Base-by-base conservation (phyloP, 2,329 filamentous ascomycete species). In the Ascochyta pisi region DNA sequence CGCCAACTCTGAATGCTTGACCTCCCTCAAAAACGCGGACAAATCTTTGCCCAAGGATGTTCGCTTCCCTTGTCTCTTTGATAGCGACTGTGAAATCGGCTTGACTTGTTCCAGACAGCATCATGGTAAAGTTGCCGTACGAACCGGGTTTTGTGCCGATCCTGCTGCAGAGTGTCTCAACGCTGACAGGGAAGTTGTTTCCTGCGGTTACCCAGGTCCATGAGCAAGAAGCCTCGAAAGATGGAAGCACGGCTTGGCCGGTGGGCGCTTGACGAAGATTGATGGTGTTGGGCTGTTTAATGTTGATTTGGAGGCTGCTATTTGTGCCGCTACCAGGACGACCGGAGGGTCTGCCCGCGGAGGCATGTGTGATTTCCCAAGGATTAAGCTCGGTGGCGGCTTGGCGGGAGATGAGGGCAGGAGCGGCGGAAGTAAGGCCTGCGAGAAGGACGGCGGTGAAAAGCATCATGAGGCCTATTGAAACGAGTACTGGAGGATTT, bases 111-210 rank as follows among this genome's bases (percentile, higher is more conserved):
- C 51, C 51, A 40, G 39, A 39, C 16, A 54, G 26, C 15, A 44
- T 49, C 39, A 48, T 38, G 9, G 51, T 49, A 19, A 54, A 44
- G 26, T 48, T 54, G 8, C 51, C 51, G 23, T 39, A 54, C 8
- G 45, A 31, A 31, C 29, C 12, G 10, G 29, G 29, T 31, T 13
- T 26, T 26, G 8, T 6, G 24, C 24, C 24, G 8, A 26, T 26
- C 24, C 8, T 6, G 24, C 4, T 29, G 22, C 51, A 54, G 5
- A 44, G 24, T 12, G 29, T 31, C 29, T 31, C 29, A 5, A 15
- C 29, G 12, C 29, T 12, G 29, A 31, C 12, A 12, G 50, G 50
- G 19, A 46, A 41, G n/a, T 45, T 39, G 8, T 26, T 22, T 3
- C 26, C 43, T 3, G 37, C 37, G 12, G 19, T 13, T 27, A 16